Evolutionary conservation across 1,139 yeast genomes (phyloP).

Genomic region (Tardiomyces digboiensis): DNA sequence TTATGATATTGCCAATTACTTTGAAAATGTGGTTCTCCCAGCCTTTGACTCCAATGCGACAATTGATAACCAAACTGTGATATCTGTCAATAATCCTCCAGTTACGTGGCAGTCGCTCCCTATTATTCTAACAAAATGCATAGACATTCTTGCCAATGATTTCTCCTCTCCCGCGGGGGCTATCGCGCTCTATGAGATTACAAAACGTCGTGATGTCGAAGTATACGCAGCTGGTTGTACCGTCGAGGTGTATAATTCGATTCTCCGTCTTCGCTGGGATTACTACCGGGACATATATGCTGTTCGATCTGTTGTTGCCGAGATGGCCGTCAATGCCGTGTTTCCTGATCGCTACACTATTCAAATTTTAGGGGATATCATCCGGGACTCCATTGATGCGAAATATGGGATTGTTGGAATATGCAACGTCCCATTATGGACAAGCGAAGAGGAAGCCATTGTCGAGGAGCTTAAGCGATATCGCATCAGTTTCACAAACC

Average conservation of each 20-base stretch:
- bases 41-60: constrained; percentile 8
- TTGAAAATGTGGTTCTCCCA: constrained; percentile 12
- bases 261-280: constrained; percentile 31
- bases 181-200: constrained; percentile 29
- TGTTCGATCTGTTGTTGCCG: constrained; percentile 28
- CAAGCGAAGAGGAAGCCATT: constrained; percentile 24
- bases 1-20: constrained; percentile 18
- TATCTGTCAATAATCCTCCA: constrained; percentile 4
- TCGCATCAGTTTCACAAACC: not conserved
- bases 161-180: constrained; percentile 32
- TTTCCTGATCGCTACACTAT: constrained; percentile 29
- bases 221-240: constrained; percentile 33
- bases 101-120: constrained; percentile 12
- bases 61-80: constrained; percentile 6
- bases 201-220: constrained; percentile 28
- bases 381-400: constrained; percentile 17
- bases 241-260: constrained; percentile 31
- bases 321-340: constrained; percentile 36
- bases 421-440: constrained; percentile 24
- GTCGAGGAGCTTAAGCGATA: constrained; percentile 14
- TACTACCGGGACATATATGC: constrained; percentile 30
- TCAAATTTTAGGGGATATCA: constrained; percentile 20
- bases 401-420: constrained; percentile 15
- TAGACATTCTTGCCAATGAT: constrained; percentile 16
- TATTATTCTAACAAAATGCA: constrained; percentile 15